Base-by-base conservation (phyloP, 2,329 filamentous ascomycete species). In the Talaromyces piceae region DNA sequence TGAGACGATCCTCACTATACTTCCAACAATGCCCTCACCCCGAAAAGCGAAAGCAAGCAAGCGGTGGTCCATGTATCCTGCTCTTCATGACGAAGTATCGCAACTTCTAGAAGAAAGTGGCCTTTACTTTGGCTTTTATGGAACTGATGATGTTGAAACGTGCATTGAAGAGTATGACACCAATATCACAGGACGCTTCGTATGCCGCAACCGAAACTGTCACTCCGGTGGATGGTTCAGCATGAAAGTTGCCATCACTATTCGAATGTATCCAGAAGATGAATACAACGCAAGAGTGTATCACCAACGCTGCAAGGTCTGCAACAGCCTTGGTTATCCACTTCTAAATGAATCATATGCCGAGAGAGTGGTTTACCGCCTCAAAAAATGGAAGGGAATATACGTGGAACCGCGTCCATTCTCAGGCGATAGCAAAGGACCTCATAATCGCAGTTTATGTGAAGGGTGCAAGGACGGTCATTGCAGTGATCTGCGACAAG, bases 241-340 rank as follows among this genome's bases (percentile, higher is more conserved):
- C 63, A 70, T 65, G 52, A 62, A 54, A 55, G 67, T 74, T 50
- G 66, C 71, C 18, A 70, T 73, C 37, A 72, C 65, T 0, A 73
- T 75, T 41, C 65, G 71, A 20, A 61, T 70, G 58, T 75, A 73
- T 57, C 41, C 55, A 3, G 58, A 50, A 13, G 11, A 57, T 31
- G 57, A 57, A 60, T 76, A 76, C 55, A 76, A 75, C 56, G 71
- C 69, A 41, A 59, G 67, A 51, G 70, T 76, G 41, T 76, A 74
- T 56, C 60, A 71, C 55, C 70, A 74, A 58, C 63, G 65, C 6
- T 75, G 70, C 57, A 66, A 63, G 49, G 13, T 11, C 12, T 74
- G 71, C 57, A 56, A 65, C 9, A 25, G 13, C n/a, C 57, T 72
- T 0, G 64, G 67, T 48, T 54, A 61, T 41, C 68, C 68, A 16